Percentiles rank a stretch among this genome's conserved stretches.
These are phyloP conservation scores for Fusarium avenaceum DNA, from an alignment of 2,329 filamentous ascomycete species.

Conservation along the genomic window DNA sequence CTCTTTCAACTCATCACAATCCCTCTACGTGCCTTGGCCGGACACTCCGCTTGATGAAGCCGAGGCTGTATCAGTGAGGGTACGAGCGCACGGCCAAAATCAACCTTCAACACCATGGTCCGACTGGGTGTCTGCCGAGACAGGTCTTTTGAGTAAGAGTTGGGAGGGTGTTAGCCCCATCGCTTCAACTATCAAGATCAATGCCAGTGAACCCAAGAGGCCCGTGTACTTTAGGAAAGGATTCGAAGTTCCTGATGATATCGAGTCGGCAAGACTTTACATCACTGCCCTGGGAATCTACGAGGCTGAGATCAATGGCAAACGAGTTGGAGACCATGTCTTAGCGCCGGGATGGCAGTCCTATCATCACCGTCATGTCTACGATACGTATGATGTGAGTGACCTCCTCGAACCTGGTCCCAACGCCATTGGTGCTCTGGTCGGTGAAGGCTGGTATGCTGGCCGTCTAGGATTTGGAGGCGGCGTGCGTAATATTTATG, in stretches of 20 bases:
- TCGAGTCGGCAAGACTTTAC: slow-evolving; percentile 60
- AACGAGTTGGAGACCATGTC: slow-evolving; percentile 47
- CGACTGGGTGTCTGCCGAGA: slow-evolving; percentile 53
- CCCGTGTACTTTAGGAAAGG: slow-evolving; percentile 54
- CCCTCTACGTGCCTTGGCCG: slow-evolving; percentile 62
- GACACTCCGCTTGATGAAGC: slow-evolving; percentile 50
- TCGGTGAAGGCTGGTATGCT: slow-evolving; percentile 65
- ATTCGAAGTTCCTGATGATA: slow-evolving; percentile 46
- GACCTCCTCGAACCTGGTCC: slow-evolving; percentile 57
- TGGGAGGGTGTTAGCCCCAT: slow-evolving; percentile 53
- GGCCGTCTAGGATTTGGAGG: slow-evolving; percentile 51
- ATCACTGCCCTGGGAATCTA: slow-evolving; percentile 63
- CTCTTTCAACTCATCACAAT: slow-evolving; percentile 53
- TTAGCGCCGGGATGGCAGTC: slow-evolving; percentile 67
- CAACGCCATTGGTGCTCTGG: slow-evolving; percentile 54
- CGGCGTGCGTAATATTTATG: slow-evolving; percentile 50
- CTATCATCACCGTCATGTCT: slow-evolving; percentile 64
- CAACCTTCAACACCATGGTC: slow-evolving; percentile 46
- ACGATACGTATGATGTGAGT: slow-evolving; percentile 67
- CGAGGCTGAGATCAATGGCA: slow-evolving; percentile 62
- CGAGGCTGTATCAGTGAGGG: slow-evolving; percentile 53
- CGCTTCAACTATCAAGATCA: slow-evolving; percentile 49
- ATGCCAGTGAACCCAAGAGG: slow-evolving; percentile 48
- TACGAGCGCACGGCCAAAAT: slow-evolving; percentile 51
- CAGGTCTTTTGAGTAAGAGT: slow-evolving; percentile 48